Percentiles rank a stretch among this genome's conserved stretches.
Evolutionary conservation across 352 stramenopile genomes (phyloP).

Genomic region (Phytophthora pseudosyringae): DNA sequence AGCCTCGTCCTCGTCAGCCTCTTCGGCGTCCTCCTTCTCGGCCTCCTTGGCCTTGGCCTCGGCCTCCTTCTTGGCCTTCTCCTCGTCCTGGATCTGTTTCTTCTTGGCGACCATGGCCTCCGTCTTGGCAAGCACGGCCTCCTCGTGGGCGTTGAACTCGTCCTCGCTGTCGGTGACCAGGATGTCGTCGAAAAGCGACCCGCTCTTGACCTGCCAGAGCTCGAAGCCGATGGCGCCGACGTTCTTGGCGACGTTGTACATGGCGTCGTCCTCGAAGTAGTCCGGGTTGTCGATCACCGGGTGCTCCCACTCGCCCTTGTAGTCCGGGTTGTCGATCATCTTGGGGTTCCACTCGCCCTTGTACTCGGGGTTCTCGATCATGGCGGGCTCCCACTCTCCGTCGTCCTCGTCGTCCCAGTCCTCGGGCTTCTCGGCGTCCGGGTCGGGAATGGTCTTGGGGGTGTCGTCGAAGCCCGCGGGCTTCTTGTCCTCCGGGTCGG

Average conservation of each 20-base stretch:
- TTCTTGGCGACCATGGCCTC: conserved; percentile 82
- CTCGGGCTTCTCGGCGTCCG: conserved; percentile 96
- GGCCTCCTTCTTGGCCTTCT: conserved; percentile 71
- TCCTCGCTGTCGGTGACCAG: conserved; percentile 97
- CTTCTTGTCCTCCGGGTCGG: conserved; percentile 96
- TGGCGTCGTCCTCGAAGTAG: conserved; percentile 94
- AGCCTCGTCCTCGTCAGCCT: conserved; percentile 55
- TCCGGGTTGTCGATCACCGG: conserved; percentile 97
- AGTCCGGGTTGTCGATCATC: conserved; percentile 99
- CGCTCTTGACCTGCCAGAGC: conserved; percentile 98
- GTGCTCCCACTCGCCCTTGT: conserved; percentile 98
- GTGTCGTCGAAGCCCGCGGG: conserved; percentile 99
- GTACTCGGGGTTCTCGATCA: conserved; percentile 97
- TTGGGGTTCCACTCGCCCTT: conserved; percentile 98
- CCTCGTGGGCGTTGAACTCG: conserved; percentile 97
- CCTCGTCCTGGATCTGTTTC: conserved; percentile 79
- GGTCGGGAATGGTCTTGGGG: conserved; percentile 97
- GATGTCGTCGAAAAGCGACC: conserved; percentile 99
- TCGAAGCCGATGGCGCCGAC: conserved; percentile 98
- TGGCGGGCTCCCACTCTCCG: conserved; percentile 97
- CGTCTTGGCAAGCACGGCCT: conserved; percentile 90
- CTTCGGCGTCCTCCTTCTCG: conserved; percentile 74
- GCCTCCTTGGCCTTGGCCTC: conserved; percentile 81
- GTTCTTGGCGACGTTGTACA: conserved; percentile 96
- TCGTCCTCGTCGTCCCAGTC: conserved; percentile 99